Evolutionary conservation across 2,329 filamentous ascomycete species (phyloP).

Genomic region (Claviceps quebecensis): DNA sequence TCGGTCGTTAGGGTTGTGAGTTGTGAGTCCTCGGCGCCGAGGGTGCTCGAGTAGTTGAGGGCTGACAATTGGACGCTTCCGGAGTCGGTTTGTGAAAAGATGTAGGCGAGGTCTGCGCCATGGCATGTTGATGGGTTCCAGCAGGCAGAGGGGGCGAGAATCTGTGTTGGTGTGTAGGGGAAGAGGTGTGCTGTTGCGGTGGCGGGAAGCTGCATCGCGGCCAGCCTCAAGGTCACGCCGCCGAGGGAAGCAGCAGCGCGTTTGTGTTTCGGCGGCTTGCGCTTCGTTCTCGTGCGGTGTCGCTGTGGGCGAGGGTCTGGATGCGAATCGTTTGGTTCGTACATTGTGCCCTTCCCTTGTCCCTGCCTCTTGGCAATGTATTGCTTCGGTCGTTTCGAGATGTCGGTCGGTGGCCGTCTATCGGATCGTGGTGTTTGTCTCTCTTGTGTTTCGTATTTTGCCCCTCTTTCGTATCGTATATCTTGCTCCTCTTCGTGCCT

Average conservation of each 20-base stretch:
- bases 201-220: slow-evolving; percentile 1
- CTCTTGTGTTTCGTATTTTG: not conserved
- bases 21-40: slow-evolving; percentile 31
- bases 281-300: not conserved
- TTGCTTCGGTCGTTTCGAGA: too few species aligned
- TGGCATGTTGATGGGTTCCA: slow-evolving; percentile 25
- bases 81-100: slow-evolving; percentile 45
- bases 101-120: slow-evolving; percentile 44
- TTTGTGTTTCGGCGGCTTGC: not conserved
- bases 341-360: too few species aligned
- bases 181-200: slow-evolving; percentile 31
- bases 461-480: not conserved
- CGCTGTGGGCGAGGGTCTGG: not conserved
- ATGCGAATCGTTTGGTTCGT: too few species aligned
- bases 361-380: too few species aligned
- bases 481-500: not conserved
- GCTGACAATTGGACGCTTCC: slow-evolving; percentile 40
- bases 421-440: not conserved
- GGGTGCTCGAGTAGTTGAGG: slow-evolving; percentile 47
- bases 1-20: slow-evolving; percentile 37
- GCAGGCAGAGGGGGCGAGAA: slow-evolving; percentile 42
- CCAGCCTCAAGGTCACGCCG: slow-evolving; percentile 2
- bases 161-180: slow-evolving; percentile 65
- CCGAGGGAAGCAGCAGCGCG: not conserved
- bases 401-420: too few species aligned